Percentiles rank a stretch among this genome's conserved stretches.
Evolutionary conservation across 192 early-diverging fungal genomes (phyloP).

Genomic region (Coemansia sp.): DNA sequence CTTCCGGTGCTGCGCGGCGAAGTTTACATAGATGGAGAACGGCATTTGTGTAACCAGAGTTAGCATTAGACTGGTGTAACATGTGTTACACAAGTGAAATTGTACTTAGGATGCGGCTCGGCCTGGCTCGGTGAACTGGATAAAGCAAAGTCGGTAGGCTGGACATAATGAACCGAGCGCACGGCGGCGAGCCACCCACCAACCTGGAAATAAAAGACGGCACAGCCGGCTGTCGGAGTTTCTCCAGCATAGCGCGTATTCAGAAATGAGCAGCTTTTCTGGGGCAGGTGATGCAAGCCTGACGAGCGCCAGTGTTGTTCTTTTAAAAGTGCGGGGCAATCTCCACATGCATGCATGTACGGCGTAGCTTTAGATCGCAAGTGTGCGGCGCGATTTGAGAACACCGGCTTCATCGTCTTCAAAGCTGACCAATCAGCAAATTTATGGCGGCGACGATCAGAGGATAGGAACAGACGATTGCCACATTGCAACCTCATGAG

Average conservation of each 20-base stretch:
- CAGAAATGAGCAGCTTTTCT: slow-evolving; percentile 1
- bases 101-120: neutral
- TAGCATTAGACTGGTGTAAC: neutral
- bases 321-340: neutral
- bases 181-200: neutral
- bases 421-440: neutral
- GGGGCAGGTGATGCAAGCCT: slow-evolving; percentile 1
- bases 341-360: slow-evolving; percentile 5
- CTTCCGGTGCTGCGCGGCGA: neutral
- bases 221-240: neutral
- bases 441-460: neutral
- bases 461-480: neutral
- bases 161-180: neutral
- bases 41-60: slow-evolving; percentile 1
- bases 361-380: slow-evolving; percentile 6
- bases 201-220: neutral
- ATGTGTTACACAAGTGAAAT: neutral
- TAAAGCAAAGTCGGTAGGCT: neutral
- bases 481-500: neutral
- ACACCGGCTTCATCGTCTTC: neutral
- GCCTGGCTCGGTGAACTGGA: neutral
- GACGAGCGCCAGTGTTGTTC: neutral
- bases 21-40: neutral
- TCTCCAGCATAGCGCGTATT: neutral
- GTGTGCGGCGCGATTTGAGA: slow-evolving; percentile 6